phyloP scores from a whole-genome alignment of 202 grass and related monocot genomes.

The Schoenoplectus triqueter region DNA sequence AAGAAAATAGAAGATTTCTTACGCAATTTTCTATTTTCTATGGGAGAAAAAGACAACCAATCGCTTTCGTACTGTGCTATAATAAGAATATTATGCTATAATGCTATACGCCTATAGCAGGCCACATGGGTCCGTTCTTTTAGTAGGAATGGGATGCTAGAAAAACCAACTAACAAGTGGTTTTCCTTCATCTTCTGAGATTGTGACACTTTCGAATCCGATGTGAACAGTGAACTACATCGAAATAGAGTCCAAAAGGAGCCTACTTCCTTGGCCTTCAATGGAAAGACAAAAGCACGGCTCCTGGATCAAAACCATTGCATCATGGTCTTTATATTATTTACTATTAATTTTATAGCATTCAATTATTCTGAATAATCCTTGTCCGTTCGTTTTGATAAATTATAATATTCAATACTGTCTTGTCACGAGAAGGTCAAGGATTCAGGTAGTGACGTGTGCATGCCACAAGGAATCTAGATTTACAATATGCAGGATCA shows the following conservation, averaged over 20 bases:
- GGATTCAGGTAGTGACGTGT: neutral
- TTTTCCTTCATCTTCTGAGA: neutral
- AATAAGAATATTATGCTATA: neutral
- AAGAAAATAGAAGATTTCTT: neutral
- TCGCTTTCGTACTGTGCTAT: neutral
- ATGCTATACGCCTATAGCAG: too few species aligned
- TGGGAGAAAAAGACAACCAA: neutral
- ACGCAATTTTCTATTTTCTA: neutral
- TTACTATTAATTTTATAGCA: too few species aligned
- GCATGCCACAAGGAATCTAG: neutral
- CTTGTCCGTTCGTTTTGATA: neutral
- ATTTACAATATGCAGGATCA: neutral
- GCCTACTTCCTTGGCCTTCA: neutral
- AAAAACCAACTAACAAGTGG: neutral
- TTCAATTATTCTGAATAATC: neutral
- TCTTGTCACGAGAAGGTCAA: neutral
- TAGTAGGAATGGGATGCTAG: neutral
- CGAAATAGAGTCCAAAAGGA: neutral
- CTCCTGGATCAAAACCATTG: too few species aligned
- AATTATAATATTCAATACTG: neutral
- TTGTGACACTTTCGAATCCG: neutral
- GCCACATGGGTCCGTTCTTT: slow-evolving; percentile 11
- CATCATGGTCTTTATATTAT: too few species aligned
- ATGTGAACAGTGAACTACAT: neutral
- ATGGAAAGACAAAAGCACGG: neutral